Evolutionary conservation across 345 rosid species (phyloP).

Genomic region (Anastatica hierochuntica): DNA sequence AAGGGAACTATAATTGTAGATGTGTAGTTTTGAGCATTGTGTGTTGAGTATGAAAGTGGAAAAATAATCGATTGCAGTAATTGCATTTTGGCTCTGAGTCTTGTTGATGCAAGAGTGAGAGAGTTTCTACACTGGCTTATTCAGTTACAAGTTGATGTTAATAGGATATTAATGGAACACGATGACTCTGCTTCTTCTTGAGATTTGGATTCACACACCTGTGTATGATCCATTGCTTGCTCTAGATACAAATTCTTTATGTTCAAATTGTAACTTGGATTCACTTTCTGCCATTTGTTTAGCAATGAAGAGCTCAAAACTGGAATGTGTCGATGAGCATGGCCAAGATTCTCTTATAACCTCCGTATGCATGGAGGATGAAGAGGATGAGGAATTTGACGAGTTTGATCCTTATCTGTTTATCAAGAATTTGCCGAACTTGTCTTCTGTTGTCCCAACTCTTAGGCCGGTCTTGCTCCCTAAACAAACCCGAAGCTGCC

Average conservation of each 20-base stretch:
- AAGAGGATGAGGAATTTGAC: slow-evolving; percentile 64
- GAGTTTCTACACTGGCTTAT: neutral
- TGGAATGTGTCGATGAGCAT: slow-evolving; percentile 81
- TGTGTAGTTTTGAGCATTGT: slow-evolving; percentile 8
- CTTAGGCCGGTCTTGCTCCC: slow-evolving; percentile 82
- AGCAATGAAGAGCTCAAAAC: slow-evolving; percentile 93
- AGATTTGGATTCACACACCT: slow-evolving; percentile 24
- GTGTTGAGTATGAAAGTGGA: neutral
- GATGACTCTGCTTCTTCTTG: slow-evolving; percentile 27
- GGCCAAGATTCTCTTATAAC: slow-evolving; percentile 67
- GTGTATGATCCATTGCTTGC: slow-evolving; percentile 32
- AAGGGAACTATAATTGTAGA: too few species aligned
- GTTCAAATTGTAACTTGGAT: slow-evolving; percentile 38
- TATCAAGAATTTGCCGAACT: slow-evolving; percentile 81
- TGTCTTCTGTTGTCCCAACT: slow-evolving; percentile 81
- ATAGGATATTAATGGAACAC: slow-evolving; percentile 27
- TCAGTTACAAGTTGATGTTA: slow-evolving; percentile 11
- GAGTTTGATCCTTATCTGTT: slow-evolving; percentile 91
- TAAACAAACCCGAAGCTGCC: slow-evolving; percentile 95
- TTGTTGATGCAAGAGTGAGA: too few species aligned
- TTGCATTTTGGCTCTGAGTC: too few species aligned
- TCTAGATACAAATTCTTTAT: slow-evolving; percentile 28
- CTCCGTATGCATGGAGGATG: slow-evolving; percentile 58
- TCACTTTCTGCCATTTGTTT: slow-evolving; percentile 84
- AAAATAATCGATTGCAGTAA: too few species aligned